Evolutionary conservation across 208 protist genomes (phyloP), one percentile per base, ranked within the genome.

Genomic region (Acanthamoeba triangularis): DNA sequence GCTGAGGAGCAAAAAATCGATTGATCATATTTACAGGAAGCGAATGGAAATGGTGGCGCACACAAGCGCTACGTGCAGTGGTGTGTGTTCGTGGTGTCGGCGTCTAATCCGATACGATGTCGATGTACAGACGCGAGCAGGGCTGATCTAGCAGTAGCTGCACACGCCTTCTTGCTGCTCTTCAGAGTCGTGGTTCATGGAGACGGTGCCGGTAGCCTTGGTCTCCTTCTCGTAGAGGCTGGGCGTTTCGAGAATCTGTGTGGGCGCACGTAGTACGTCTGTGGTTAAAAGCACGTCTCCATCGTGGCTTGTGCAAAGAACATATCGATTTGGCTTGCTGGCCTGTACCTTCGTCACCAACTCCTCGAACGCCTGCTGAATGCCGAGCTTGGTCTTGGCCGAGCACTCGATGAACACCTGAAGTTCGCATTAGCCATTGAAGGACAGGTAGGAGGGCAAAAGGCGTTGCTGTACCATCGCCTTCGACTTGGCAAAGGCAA

Each of bases 321-420:
- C 10, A 47, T 47, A 11, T 11, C 8, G 5, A 47, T 47, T 4
- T 13, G n/a, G 54, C 54, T 25, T 23, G 54, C 54, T 59, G 54
- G 6, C 54, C 16, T 30, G 59, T 69, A 90, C 82, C 82, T 90
- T 90, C 28, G 82, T 65, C 4, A 90, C 82, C 49, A 90, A n/a
- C 54, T 90, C 82, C 35, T 90, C 82, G 56, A 90, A 90, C 30
- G 82, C 82, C 28, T 90, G 82, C 54, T 94, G 90, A 35, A 94
- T 80, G 44, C 90, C 90, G 44, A 94, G 67, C 33, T 94, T 94
- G 47, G 90, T 94, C 65, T 94, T 94, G 35, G 90, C 90, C 14
- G 67, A 84, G n/a, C 90, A 94, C 28, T 94, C 90, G 37, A 94
- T 76, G 63, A 59, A 94, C 25, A 84, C 35, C 74, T 84, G 74